These are phyloP conservation scores for Eremomyces bilateralis DNA, from an alignment of 495 filamentous ascomycete species.

Conservation along the genomic window DNA sequence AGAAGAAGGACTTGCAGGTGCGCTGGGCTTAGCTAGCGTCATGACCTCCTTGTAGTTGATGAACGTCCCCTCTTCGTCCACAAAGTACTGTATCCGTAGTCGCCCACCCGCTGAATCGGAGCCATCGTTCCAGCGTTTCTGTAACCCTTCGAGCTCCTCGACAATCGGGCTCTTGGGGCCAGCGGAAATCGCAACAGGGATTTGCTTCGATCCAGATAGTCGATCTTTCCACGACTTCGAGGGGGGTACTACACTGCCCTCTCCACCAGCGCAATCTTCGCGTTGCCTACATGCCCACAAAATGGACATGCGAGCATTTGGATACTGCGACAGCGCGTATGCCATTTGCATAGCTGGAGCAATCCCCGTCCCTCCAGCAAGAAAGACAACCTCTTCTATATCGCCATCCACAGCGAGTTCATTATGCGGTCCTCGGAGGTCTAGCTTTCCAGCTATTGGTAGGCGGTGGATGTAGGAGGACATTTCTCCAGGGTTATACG, in stretches of 20 bases:
- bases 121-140: conserved; percentile 25
- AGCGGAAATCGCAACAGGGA: neutral
- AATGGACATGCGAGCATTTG: conserved; percentile 26
- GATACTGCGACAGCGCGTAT: conserved; percentile 28
- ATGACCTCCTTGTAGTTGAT: conserved; percentile 26
- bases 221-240: neutral
- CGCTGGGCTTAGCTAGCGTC: too few relatives aligned
- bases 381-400: conserved; percentile 45
- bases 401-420: conserved; percentile 39
- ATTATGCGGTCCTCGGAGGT: conserved; percentile 54
- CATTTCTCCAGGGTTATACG: conserved; percentile 21
- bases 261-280: conserved; percentile 21
- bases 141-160: conserved; percentile 35
- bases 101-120: conserved; percentile 8
- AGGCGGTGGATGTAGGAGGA: conserved; percentile 49
- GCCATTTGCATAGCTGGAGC: conserved; percentile 72
- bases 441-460: conserved; percentile 34
- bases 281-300: neutral
- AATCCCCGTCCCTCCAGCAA: conserved; percentile 88
- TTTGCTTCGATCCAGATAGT: neutral
- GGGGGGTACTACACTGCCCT: conserved; percentile 13
- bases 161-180: conserved; percentile 23
- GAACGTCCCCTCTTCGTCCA: conserved; percentile 53
- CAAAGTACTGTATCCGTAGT: conserved; percentile 46
- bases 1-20: too few relatives aligned